Conservation (phyloP, 495 filamentous ascomycete genomes). For the Thozetella sp. region DNA sequence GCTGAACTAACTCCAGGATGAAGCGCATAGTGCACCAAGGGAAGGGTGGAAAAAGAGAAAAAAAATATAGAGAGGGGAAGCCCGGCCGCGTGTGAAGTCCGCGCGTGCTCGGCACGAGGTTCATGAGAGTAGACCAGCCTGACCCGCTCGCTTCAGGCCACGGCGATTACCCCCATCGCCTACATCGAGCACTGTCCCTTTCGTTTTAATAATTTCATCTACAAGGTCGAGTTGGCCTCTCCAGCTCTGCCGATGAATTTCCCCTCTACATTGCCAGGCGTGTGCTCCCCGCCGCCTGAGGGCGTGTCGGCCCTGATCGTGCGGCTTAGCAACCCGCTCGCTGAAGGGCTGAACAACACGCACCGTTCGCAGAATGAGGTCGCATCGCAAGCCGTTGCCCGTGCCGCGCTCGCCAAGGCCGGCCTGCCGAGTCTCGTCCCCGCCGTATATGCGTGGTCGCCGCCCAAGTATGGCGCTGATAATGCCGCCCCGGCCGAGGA, state of each 20-base stretch:
- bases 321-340: conserved; percentile 15
- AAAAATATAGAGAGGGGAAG: background rate
- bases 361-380: conserved; percentile 23
- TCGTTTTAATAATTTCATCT: conserved; percentile 14
- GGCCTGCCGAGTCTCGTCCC: background rate
- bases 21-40: background rate
- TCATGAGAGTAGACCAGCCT: background rate
- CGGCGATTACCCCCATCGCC: background rate
- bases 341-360: conserved; percentile 28
- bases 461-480: background rate
- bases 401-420: background rate
- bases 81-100: background rate
- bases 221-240: conserved; percentile 7
- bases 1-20: background rate
- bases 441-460: conserved; percentile 5
- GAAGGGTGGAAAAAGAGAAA: too few species aligned
- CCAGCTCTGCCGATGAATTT: conserved; percentile 2
- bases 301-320: conserved; percentile 4
- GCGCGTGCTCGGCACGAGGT: background rate
- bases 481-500: background rate
- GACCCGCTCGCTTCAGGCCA: background rate
- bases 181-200: conserved; percentile 3
- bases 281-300: background rate
- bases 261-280: background rate
- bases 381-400: conserved; percentile 4